Base-by-base conservation (phyloP, 768 basidiomycete species). In the Russula vinacea region DNA sequence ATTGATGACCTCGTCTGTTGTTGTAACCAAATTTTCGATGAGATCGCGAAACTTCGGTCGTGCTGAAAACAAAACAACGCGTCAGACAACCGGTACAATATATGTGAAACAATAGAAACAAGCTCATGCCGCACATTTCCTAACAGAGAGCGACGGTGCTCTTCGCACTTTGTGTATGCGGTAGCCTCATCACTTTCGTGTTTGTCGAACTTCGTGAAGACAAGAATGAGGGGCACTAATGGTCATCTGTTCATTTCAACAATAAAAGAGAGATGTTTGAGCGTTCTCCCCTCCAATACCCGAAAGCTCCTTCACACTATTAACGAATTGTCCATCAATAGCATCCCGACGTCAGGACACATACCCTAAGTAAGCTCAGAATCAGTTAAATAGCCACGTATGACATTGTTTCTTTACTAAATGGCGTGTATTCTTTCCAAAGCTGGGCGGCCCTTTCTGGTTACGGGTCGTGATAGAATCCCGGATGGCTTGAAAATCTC, bases 391-490 rank as follows among this genome's bases (percentile, higher is more conserved):
- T 7, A 19, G 9, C 22, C 32, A 37, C 14, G 6, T 37, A 3
- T 13, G 17, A 51, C 37, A 14, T 37, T 11, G 2, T 19, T 17
- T 11, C 45, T 22, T n/a, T 50, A 64, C 63, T 53, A 64, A 37
- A 64, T 64, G 6, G 58, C 63, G 5, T 64, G 63, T 10, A 64
- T 35, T 26, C 45, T 64, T 26, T 64, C 39, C 29, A 53, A 50
- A 14, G 6, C 10, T 35, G 63, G 4, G 24, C 26, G 13, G 29
- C 10, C 26, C 22, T 17, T n/a, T 2, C 9, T 42, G 16, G 33
- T 9, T 60, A 5, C 16, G 35, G n/a, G 22, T 5, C 4, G 16
- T 26, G 63, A 64, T 33, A 22, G 60, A 60, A 5, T 55, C 8
- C 17, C 11, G 11, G 9, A 60, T 55, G 13, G 17, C 33, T 50